These are phyloP conservation scores for Zalaria sp. DNA, from an alignment of 2,329 filamentous ascomycete species.

Conservation along the genomic window DNA sequence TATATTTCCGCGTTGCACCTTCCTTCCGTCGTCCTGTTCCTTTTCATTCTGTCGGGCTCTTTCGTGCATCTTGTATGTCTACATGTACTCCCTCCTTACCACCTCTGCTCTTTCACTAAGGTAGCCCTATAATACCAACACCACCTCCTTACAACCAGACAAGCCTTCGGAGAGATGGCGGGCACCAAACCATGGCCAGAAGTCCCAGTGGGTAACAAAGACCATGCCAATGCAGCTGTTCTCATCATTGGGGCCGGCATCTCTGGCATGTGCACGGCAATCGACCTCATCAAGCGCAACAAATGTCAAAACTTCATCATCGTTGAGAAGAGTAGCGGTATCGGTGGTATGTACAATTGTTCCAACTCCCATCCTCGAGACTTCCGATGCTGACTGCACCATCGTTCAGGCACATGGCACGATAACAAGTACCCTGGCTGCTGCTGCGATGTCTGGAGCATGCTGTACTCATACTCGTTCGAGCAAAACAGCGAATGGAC, in stretches of 20 bases:
- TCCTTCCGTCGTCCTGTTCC: no score
- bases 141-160: no score
- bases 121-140: no score
- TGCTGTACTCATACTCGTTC: constrained; percentile 47
- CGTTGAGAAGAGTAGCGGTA: constrained; percentile 38
- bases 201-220: constrained; percentile 32
- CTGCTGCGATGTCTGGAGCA: constrained; percentile 31
- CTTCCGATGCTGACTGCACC: no score
- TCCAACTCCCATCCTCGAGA: constrained; percentile 10
- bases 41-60: no score
- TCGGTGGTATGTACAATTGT: constrained; percentile 35
- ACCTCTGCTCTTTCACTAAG: no score
- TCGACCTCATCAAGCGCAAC: constrained; percentile 39
- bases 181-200: constrained; percentile 30
- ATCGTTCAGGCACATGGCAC: constrained; percentile 10
- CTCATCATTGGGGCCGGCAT: constrained; percentile 44
- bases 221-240: constrained; percentile 38
- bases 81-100: no score
- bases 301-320: constrained; percentile 42
- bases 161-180: constrained; percentile 15
- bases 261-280: constrained; percentile 40
- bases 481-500: constrained; percentile 44
- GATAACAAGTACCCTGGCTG: constrained; percentile 38
- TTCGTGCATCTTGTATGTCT: no score
- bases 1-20: no score